Percentiles rank a stretch among this genome's conserved stretches.
Evolutionary conservation across 2,329 filamentous ascomycete genomes (phyloP).

Genomic region (Beauveria sp.): DNA sequence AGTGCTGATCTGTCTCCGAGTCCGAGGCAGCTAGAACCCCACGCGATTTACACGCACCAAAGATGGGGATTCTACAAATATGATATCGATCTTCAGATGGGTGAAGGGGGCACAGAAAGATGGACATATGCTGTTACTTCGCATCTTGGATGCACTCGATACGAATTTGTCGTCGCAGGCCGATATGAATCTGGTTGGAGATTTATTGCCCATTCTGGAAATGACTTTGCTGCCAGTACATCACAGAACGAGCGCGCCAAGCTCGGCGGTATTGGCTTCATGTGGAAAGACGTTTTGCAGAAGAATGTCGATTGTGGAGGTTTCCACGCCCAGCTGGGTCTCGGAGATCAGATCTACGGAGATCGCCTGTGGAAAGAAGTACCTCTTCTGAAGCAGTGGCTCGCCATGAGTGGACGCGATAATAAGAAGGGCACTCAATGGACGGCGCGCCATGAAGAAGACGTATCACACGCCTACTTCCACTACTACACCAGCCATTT

Average conservation of each 20-base stretch:
- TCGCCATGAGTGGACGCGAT: constrained; percentile 85
- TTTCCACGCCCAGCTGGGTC: constrained; percentile 86
- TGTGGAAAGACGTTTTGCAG: constrained; percentile 99
- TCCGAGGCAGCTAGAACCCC: constrained; percentile 74
- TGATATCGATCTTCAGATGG: constrained; percentile 84
- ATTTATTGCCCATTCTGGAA: constrained; percentile 91
- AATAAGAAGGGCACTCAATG: constrained; percentile 83
- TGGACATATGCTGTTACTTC: constrained; percentile 99
- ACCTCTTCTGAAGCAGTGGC: constrained; percentile 88
- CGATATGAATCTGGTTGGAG: constrained; percentile 88
- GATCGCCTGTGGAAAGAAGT: constrained; percentile 96
- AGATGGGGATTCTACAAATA: constrained; percentile 96
- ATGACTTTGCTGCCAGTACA: constrained; percentile 87
- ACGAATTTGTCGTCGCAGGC: constrained; percentile 92
- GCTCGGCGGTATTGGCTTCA: constrained; percentile 82
- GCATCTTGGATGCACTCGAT: constrained; percentile 92
- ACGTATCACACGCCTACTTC: constrained; percentile 93
- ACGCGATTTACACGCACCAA: constrained; percentile 81
- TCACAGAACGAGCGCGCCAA: constrained; percentile 77
- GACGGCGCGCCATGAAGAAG: constrained; percentile 92
- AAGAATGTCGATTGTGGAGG: constrained; percentile 95
- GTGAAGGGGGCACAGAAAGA: constrained; percentile 68
- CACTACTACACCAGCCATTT: constrained; percentile 99
- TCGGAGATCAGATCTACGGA: constrained; percentile 92
- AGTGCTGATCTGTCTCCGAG: constrained; percentile 89